Evolutionary conservation across 768 basidiomycete species (phyloP).

Genomic region (Amanita pseudoporphyria): DNA sequence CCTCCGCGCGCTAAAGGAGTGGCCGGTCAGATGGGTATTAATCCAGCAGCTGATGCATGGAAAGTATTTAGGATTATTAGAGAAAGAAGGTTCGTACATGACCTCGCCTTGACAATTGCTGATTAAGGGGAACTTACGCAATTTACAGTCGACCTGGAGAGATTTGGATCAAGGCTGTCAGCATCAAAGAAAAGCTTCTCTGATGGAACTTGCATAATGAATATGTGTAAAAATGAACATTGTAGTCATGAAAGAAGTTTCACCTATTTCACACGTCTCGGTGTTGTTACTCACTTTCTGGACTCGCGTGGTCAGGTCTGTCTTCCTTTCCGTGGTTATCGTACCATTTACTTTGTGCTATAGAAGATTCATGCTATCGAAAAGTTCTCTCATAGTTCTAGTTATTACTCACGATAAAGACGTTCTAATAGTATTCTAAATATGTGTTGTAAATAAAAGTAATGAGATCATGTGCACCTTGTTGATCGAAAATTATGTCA

Average conservation of each 20-base stretch:
- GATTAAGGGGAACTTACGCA: constrained; percentile 6
- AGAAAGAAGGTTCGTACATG: constrained; percentile 49
- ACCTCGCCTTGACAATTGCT: neutral
- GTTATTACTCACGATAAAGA: too few species aligned
- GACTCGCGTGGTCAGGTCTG: neutral
- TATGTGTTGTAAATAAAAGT: too few species aligned
- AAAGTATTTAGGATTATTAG: constrained; percentile 59
- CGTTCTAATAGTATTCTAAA: too few species aligned
- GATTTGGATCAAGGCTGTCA: constrained; percentile 61
- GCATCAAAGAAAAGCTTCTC: constrained; percentile 53
- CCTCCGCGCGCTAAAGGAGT: constrained; percentile 43
- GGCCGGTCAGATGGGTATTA: constrained; percentile 31
- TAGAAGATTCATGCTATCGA: neutral
- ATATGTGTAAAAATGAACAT: neutral
- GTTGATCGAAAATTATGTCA: too few species aligned
- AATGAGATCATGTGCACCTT: too few species aligned
- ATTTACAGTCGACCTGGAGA: constrained; percentile 55
- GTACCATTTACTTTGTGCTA: neutral
- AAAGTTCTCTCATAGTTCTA: too few species aligned
- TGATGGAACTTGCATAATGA: constrained; percentile 15
- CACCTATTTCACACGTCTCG: neutral
- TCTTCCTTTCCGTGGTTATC: neutral
- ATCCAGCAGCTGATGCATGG: constrained; percentile 21
- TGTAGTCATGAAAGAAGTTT: neutral
- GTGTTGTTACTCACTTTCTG: neutral